Conservation (phyloP, 129 eudicot species). For the Calendula officinalis region DNA sequence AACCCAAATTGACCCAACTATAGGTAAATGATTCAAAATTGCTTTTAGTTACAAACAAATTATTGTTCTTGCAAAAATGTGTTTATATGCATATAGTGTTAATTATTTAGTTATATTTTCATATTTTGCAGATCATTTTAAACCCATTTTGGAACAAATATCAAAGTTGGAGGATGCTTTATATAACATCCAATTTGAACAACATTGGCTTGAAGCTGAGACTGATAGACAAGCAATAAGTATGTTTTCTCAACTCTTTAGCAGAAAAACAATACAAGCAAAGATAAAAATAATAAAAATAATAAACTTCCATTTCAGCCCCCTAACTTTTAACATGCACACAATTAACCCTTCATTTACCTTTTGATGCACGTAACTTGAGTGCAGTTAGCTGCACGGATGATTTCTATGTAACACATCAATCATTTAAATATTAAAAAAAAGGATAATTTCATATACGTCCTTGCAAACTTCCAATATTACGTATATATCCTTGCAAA, state of each 20-base stretch:
- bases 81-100: background rate
- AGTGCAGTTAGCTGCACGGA: too few relatives aligned
- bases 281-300: background rate
- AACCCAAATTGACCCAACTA: background rate
- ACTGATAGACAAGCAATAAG: constrained; percentile 81
- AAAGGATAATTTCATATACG: too few relatives aligned
- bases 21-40: background rate
- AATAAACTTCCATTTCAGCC: background rate
- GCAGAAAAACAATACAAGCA: too few relatives aligned
- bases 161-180: constrained; percentile 67
- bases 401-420: too few relatives aligned
- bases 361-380: too few relatives aligned
- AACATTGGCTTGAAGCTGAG: constrained; percentile 93
- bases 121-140: constrained; percentile 69
- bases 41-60: background rate
- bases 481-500: too few relatives aligned
- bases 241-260: constrained; percentile 23
- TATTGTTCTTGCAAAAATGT: background rate
- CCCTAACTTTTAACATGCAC: too few relatives aligned
- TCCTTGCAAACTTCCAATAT: too few relatives aligned
- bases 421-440: too few relatives aligned
- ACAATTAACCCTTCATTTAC: background rate
- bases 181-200: constrained; percentile 69
- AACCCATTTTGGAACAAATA: constrained; percentile 69
- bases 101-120: background rate